Percentiles rank a stretch among this genome's conserved stretches.
Evolutionary conservation across 1,284 basidiomycete genomes (phyloP).

Genomic region (Caloboletus inedulis): DNA sequence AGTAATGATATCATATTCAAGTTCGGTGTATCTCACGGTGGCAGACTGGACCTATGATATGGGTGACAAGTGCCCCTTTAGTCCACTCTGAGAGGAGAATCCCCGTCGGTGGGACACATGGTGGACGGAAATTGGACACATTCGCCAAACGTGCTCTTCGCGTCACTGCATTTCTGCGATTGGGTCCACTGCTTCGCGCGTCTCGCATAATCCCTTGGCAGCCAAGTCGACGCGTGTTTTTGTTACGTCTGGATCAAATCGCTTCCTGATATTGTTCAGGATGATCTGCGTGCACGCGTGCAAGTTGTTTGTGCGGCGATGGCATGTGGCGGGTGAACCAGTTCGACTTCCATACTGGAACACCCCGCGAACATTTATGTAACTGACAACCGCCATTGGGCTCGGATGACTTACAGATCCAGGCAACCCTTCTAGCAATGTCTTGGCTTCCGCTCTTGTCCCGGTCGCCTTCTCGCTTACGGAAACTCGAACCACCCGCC

Average conservation of each 20-base stretch:
- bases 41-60: too few species aligned
- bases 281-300: slow-evolving; percentile 2
- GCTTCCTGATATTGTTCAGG: background rate
- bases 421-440: background rate
- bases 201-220: background rate
- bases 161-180: slow-evolving; percentile 1
- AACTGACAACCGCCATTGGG: background rate
- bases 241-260: background rate
- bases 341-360: slow-evolving; percentile 16
- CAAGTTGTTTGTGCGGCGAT: background rate
- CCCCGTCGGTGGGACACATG: background rate
- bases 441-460: slow-evolving; percentile 10
- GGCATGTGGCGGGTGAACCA: slow-evolving; percentile 10
- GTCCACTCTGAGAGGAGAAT: background rate
- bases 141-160: background rate
- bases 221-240: background rate
- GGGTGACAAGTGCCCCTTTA: too few species aligned
- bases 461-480: background rate
- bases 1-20: background rate
- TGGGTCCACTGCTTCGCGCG: background rate
- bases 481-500: background rate
- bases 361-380: slow-evolving; percentile 8
- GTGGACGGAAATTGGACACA: background rate
- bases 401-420: slow-evolving; percentile 7
- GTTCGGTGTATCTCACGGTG: background rate